phyloP scores from a whole-genome alignment of 805 yeast species.

The Wickerhamomyces rabaulensis region DNA sequence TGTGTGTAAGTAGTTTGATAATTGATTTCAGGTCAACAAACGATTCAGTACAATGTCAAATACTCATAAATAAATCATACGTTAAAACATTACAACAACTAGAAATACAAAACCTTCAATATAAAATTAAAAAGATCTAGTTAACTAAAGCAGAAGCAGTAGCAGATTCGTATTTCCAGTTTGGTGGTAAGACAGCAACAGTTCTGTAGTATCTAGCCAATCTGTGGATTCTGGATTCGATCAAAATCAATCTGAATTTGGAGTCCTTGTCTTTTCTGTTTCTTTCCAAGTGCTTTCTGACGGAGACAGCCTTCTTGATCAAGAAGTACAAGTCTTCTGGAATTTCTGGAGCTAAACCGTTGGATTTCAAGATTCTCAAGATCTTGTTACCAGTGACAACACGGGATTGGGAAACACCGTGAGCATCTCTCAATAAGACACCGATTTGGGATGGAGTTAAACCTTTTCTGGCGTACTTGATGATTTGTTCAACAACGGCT shows the following conservation, averaged over 20 bases:
- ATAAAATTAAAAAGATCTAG: constrained; percentile 35
- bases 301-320: constrained; percentile 99
- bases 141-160: constrained; percentile 99
- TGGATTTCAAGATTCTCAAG: constrained; percentile 97
- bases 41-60: not conserved
- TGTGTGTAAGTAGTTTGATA: too few species aligned
- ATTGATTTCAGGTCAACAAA: not conserved
- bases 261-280: constrained; percentile 99
- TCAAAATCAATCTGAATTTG: constrained; percentile 99
- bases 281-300: constrained; percentile 99
- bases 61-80: not conserved
- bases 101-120: not conserved
- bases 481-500: constrained; percentile 93
- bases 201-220: constrained; percentile 99
- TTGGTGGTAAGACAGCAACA: constrained; percentile 97
- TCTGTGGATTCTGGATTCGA: constrained; percentile 99
- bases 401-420: constrained; percentile 98
- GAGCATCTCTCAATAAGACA: constrained; percentile 99
- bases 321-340: constrained; percentile 99
- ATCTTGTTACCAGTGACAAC: constrained; percentile 99
- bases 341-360: constrained; percentile 99
- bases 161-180: constrained; percentile 99
- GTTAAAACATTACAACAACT: not conserved
- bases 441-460: constrained; percentile 99
- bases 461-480: constrained; percentile 99